Conservation (phyloP, 1,284 basidiomycete species). For the Cronartium quercuum region DNA sequence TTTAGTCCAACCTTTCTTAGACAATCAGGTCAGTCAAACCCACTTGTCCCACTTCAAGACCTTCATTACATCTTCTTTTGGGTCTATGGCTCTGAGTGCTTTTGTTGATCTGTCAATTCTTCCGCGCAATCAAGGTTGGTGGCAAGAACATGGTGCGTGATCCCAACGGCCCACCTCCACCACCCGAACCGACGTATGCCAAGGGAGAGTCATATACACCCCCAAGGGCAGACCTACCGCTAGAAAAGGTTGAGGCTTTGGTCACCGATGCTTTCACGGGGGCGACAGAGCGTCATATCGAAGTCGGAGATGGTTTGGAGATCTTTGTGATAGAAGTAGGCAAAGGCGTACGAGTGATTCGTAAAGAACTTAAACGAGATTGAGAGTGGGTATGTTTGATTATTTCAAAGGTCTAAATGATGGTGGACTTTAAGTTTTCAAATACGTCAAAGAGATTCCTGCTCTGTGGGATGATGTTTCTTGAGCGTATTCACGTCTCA, state of each 20-base stretch:
- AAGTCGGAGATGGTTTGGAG: slow-evolving; percentile 90
- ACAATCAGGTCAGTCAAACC: slow-evolving; percentile 68
- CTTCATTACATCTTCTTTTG: slow-evolving; percentile 13
- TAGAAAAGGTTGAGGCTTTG: slow-evolving; percentile 70
- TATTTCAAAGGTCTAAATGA: no score
- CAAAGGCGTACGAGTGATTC: slow-evolving; percentile 38
- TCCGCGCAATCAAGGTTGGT: slow-evolving; percentile 63
- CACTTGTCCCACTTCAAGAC: slow-evolving; percentile 34
- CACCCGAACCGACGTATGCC: slow-evolving; percentile 57
- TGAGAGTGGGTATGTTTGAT: not conserved
- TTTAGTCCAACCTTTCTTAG: slow-evolving; percentile 87
- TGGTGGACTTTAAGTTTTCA: no score
- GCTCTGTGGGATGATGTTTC: no score
- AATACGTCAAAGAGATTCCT: no score
- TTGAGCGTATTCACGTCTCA: no score
- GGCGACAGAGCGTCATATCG: slow-evolving; percentile 92
- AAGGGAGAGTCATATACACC: slow-evolving; percentile 35
- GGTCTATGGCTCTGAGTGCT: not conserved
- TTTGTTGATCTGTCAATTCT: not conserved
- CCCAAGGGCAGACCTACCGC: slow-evolving; percentile 59
- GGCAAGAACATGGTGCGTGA: slow-evolving; percentile 73
- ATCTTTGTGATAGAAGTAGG: slow-evolving; percentile 63
- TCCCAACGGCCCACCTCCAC: slow-evolving; percentile 55
- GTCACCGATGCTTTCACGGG: slow-evolving; percentile 88
- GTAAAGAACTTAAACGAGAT: slow-evolving; percentile 42